Percentiles rank a stretch among this genome's conserved stretches.
Conservation (phyloP, 2,329 filamentous ascomycete species). For the Penicillium occitanis region DNA sequence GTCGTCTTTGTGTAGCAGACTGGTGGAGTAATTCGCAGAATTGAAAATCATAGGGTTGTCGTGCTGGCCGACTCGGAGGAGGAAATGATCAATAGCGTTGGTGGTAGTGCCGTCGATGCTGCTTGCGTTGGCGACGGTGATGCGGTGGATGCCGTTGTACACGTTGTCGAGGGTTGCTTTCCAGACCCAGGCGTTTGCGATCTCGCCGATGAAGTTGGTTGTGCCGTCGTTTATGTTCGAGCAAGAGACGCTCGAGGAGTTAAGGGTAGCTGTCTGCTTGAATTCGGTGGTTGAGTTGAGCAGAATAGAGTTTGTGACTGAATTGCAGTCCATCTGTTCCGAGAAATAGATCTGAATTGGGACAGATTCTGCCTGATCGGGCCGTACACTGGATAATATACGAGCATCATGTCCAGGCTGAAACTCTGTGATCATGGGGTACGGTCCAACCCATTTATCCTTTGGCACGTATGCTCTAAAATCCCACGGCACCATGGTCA, state of each 20-base stretch:
- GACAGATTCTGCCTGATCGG: constrained; percentile 46
- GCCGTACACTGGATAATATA: constrained; percentile 49
- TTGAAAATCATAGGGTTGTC: constrained; percentile 63
- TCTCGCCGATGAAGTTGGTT: constrained; percentile 49
- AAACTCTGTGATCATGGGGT: constrained; percentile 61
- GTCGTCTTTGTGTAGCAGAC: constrained; percentile 49
- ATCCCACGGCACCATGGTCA: constrained; percentile 57
- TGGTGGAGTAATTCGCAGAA: constrained; percentile 58
- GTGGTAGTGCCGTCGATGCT: constrained; percentile 48
- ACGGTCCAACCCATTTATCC: constrained; percentile 51
- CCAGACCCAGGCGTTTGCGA: constrained; percentile 57
- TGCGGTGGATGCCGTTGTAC: constrained; percentile 59
- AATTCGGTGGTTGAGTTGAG: constrained; percentile 56
- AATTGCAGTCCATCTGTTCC: constrained; percentile 60
- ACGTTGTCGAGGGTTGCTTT: constrained; percentile 56
- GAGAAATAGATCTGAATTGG: constrained; percentile 60
- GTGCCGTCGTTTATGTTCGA: constrained; percentile 37
- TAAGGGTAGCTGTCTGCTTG: constrained; percentile 46
- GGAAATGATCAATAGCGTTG: constrained; percentile 58
- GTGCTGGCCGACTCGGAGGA: constrained; percentile 58
- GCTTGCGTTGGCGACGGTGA: constrained; percentile 58
- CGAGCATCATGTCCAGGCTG: constrained; percentile 61
- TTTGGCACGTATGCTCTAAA: constrained; percentile 62
- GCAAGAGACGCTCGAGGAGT: constrained; percentile 50
- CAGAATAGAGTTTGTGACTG: constrained; percentile 51